These are phyloP conservation scores for Calonectria naviculata DNA, from an alignment of 2,329 filamentous ascomycete species.

Conservation along the genomic window DNA sequence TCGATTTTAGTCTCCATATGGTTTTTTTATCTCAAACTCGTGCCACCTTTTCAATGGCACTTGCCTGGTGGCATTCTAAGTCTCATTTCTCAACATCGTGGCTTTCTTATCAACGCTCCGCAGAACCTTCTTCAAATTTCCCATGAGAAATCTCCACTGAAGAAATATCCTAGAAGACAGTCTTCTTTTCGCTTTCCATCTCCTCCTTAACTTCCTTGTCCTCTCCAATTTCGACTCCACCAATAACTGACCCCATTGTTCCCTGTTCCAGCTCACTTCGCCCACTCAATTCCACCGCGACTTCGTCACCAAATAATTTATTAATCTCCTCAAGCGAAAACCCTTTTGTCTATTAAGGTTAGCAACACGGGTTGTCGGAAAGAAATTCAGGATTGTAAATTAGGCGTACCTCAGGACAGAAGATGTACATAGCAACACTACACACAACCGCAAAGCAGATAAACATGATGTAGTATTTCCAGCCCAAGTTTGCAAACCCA, in stretches of 20 bases:
- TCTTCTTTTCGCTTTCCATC: not conserved
- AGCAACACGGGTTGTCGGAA: not conserved
- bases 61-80: no score
- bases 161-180: no score
- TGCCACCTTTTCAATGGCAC: no score
- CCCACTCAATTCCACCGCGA: not conserved
- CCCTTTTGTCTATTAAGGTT: not conserved
- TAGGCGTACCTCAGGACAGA: not conserved
- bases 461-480: no score
- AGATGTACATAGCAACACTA: not conserved
- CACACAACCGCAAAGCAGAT: no score
- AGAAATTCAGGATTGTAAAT: not conserved
- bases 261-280: not conserved
- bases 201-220: not conserved
- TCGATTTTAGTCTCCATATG: no score
- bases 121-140: no score
- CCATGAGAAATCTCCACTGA: no score
- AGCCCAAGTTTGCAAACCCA: not conserved
- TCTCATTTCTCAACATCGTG: no score
- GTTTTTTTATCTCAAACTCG: no score
- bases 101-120: no score
- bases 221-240: not conserved
- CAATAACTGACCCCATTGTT: not conserved
- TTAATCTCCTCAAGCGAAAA: not conserved
- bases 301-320: not conserved